Conservation (phyloP, 2,329 filamentous ascomycete genomes). For the Botrytis porri region DNA sequence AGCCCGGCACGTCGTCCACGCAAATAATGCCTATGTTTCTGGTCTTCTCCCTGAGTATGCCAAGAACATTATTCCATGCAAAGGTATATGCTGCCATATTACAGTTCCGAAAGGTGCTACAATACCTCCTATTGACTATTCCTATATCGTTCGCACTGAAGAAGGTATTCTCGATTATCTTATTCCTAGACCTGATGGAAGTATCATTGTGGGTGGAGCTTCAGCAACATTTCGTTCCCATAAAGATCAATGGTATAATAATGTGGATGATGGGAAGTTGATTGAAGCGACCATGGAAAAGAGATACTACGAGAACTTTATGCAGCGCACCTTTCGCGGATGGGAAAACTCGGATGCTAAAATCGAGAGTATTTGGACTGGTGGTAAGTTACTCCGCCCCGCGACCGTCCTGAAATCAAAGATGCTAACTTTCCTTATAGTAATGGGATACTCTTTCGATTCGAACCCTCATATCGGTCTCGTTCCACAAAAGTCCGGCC, state of each 20-base stretch:
- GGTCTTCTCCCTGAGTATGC: conserved; percentile 51
- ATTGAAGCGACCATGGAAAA: conserved; percentile 39
- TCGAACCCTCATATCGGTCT: conserved; percentile 10
- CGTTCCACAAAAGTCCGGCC: not conserved
- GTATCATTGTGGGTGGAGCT: conserved; percentile 43
- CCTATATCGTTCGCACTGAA: conserved; percentile 23
- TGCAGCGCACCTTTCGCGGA: conserved; percentile 38
- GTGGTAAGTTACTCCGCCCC: not conserved
- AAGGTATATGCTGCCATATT: conserved; percentile 45
- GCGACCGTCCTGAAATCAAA: not conserved
- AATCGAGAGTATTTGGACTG: conserved; percentile 35
- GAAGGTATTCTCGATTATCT: conserved; percentile 29
- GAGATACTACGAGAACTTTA: conserved; percentile 45
- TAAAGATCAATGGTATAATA: conserved; percentile 44
- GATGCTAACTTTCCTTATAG: not conserved
- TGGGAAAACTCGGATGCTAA: conserved; percentile 46
- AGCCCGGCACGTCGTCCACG: conserved; percentile 56
- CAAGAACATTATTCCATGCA: conserved; percentile 57
- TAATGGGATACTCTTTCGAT: conserved; percentile 17
- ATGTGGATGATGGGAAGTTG: conserved; percentile 45
- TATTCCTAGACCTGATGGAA: conserved; percentile 34
- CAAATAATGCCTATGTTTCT: conserved; percentile 66
- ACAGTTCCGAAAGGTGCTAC: conserved; percentile 25
- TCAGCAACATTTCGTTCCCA: conserved; percentile 36
- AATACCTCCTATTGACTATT: conserved; percentile 24